Conservation (phyloP, 176 grass and related monocot genomes). For the Melocanna baccifera region DNA sequence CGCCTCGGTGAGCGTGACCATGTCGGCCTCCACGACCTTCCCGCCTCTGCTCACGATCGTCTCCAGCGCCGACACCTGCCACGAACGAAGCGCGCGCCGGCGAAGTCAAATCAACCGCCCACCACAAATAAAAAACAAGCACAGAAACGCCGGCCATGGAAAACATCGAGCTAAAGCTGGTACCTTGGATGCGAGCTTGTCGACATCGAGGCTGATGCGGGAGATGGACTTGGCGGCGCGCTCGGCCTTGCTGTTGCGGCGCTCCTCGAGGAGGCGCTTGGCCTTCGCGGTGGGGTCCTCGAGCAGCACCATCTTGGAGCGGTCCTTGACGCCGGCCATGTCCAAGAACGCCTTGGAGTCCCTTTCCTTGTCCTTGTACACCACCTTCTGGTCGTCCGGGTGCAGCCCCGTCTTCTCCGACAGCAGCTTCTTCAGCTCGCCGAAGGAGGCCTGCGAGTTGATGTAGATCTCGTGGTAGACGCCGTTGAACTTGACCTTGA, state of each 20-base stretch:
- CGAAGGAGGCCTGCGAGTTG: constrained; percentile 82
- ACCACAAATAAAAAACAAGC: neutral
- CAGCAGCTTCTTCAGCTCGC: constrained; percentile 89
- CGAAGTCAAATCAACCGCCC: neutral
- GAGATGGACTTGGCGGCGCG: constrained; percentile 56
- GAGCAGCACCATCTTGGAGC: constrained; percentile 69
- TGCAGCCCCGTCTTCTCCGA: constrained; percentile 77
- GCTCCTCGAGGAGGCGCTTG: constrained; percentile 69
- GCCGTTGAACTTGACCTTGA: constrained; percentile 90
- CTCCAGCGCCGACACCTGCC: constrained; percentile 83
- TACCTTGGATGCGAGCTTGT: constrained; percentile 78
- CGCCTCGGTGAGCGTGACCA: constrained; percentile 56
- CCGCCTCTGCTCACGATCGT: constrained; percentile 68
- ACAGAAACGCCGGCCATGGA: neutral
- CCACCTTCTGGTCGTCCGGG: constrained; percentile 82
- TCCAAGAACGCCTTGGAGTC: constrained; percentile 78
- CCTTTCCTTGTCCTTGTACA: constrained; percentile 74
- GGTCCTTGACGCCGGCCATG: constrained; percentile 74
- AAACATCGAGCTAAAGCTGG: neutral
- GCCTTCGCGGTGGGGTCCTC: constrained; percentile 84
- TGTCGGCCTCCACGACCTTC: constrained; percentile 66
- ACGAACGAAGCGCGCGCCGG: neutral
- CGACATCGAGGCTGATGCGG: constrained; percentile 53
- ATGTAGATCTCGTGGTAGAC: constrained; percentile 90
- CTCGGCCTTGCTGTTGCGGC: constrained; percentile 51